Conservation (phyloP, 2,329 filamentous ascomycete species). For the Fusarium falciforme region DNA sequence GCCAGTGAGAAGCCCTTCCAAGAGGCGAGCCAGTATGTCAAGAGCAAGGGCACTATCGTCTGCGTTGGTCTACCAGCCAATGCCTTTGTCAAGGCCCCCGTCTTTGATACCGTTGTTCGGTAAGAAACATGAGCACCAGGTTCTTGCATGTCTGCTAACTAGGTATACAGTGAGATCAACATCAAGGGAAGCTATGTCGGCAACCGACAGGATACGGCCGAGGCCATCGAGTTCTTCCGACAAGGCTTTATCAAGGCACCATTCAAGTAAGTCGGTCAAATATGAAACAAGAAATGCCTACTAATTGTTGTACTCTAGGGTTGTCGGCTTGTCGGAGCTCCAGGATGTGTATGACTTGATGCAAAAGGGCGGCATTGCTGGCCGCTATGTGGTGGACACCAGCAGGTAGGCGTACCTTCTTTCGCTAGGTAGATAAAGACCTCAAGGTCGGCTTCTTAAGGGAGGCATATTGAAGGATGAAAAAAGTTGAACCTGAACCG, state of each 20-base stretch:
- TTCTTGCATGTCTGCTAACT: background rate
- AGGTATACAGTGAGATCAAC: slow-evolving; percentile 73
- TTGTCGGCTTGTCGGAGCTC: slow-evolving; percentile 80
- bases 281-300: rapidly evolving
- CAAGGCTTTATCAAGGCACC: slow-evolving; percentile 85
- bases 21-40: slow-evolving; percentile 86
- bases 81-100: slow-evolving; percentile 82
- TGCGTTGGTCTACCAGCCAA: slow-evolving; percentile 88
- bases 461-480: background rate
- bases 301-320: slow-evolving; percentile 47
- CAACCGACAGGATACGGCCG: slow-evolving; percentile 84
- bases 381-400: slow-evolving; percentile 80
- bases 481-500: background rate
- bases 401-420: slow-evolving; percentile 57
- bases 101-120: slow-evolving; percentile 82
- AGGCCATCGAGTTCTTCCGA: slow-evolving; percentile 88
- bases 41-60: slow-evolving; percentile 81
- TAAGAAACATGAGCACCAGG: background rate
- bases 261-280: slow-evolving; percentile 64
- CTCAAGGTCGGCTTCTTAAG: background rate
- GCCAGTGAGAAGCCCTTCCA: slow-evolving; percentile 92
- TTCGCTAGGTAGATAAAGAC: background rate
- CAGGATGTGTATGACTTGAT: slow-evolving; percentile 80
- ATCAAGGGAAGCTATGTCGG: slow-evolving; percentile 94
- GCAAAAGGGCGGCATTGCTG: slow-evolving; percentile 73